These are phyloP conservation scores for Mollisiaceae sp. DNA, from an alignment of 2,329 filamentous ascomycete species.

Conservation along the genomic window DNA sequence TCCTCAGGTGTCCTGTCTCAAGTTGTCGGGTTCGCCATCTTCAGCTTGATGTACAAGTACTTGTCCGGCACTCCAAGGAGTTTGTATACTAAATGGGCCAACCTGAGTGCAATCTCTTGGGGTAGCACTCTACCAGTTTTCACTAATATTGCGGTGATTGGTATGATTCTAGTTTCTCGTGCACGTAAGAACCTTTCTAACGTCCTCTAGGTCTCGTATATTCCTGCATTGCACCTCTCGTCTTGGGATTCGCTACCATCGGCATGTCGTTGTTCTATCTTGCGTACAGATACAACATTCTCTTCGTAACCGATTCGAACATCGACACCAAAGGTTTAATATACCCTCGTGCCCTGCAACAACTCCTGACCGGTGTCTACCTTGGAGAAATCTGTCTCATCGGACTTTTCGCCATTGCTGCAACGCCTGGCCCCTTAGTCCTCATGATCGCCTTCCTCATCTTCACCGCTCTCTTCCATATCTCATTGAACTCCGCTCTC, in stretches of 20 bases:
- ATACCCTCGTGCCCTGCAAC: conserved; percentile 78
- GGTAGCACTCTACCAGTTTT: conserved; percentile 82
- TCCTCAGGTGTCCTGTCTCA: conserved; percentile 78
- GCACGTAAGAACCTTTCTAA: conserved; percentile 21
- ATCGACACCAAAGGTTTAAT: conserved; percentile 89
- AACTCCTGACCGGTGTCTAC: conserved; percentile 67
- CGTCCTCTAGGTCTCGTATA: conserved; percentile 73
- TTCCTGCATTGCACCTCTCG: conserved; percentile 82
- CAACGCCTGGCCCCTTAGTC: conserved; percentile 70
- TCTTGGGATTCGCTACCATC: conserved; percentile 80
- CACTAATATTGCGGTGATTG: conserved; percentile 80
- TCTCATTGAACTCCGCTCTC: conserved; percentile 74
- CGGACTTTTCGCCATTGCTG: conserved; percentile 77
- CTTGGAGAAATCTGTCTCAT: conserved; percentile 66
- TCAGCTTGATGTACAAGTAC: conserved; percentile 74
- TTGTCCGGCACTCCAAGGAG: conserved; percentile 80
- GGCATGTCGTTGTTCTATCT: conserved; percentile 84
- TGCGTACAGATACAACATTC: conserved; percentile 87
- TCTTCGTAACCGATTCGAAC: conserved; percentile 81
- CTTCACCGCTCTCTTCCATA: conserved; percentile 77
- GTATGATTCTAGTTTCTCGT: conserved; percentile 53
- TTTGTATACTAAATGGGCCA: conserved; percentile 79
- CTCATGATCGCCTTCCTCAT: conserved; percentile 79
- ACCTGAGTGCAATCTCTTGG: conserved; percentile 77
- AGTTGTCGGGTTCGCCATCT: conserved; percentile 73